These are phyloP conservation scores for Starmerella vitae DNA, from an alignment of 805 yeast genomes.

Conservation along the genomic window DNA sequence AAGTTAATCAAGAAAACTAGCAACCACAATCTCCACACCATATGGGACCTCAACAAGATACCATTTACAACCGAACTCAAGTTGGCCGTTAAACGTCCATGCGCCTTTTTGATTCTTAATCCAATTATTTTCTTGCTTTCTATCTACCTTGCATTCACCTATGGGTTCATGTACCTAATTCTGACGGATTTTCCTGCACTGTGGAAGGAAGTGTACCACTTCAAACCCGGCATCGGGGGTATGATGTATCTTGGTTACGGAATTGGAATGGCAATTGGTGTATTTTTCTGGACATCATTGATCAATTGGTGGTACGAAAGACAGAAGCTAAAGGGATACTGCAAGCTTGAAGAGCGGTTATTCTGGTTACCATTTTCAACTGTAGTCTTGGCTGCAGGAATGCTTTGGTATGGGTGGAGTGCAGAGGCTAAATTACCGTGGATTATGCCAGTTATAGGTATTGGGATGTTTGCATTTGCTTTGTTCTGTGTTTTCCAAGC, in stretches of 20 bases:
- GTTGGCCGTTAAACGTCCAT: conserved; percentile 44
- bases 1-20: conserved; percentile 41
- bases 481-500: conserved; percentile 51
- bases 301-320: conserved; percentile 31
- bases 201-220: conserved; percentile 37
- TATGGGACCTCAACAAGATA: conserved; percentile 34
- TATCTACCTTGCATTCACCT: conserved; percentile 48
- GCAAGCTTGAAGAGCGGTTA: conserved; percentile 49
- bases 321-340: conserved; percentile 30
- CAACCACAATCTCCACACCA: conserved; percentile 42
- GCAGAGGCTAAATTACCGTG: conserved; percentile 43
- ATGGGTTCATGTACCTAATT: conserved; percentile 54
- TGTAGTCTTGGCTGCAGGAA: conserved; percentile 43
- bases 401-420: conserved; percentile 63
- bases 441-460: conserved; percentile 52
- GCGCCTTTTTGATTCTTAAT: conserved; percentile 38
- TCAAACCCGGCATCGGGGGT: conserved; percentile 38
- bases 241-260: conserved; percentile 47
- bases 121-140: conserved; percentile 57
- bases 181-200: conserved; percentile 46
- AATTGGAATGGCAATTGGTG: conserved; percentile 41
- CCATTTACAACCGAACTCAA: conserved; percentile 19
- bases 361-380: conserved; percentile 41
- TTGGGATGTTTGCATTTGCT: conserved; percentile 45
- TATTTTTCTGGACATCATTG: conserved; percentile 36